Evolutionary conservation across 805 yeast genomes (phyloP).

Genomic region (Metschnikowia sp.): DNA sequence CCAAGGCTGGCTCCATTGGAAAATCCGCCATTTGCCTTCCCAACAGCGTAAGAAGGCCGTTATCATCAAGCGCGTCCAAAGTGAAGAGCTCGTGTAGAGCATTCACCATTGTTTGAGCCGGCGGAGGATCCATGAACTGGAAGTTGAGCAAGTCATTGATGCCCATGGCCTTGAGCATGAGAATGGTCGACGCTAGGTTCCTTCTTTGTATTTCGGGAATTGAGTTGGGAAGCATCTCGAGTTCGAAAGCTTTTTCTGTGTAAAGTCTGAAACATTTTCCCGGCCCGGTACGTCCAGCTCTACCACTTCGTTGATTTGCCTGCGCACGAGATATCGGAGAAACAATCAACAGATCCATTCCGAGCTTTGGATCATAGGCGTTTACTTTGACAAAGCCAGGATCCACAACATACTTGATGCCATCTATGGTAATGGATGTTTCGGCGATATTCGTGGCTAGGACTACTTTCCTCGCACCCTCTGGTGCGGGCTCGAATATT

Average conservation of each 20-base stretch:
- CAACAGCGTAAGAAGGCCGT: constrained; percentile 66
- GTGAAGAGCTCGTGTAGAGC: constrained; percentile 84
- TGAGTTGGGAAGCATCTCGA: constrained; percentile 76
- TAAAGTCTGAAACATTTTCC: constrained; percentile 92
- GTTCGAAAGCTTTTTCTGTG: constrained; percentile 73
- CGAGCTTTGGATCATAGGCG: constrained; percentile 80
- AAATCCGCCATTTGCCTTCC: constrained; percentile 90
- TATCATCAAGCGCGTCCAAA: constrained; percentile 76
- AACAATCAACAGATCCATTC: constrained; percentile 85
- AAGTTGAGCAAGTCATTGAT: constrained; percentile 74
- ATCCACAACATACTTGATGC: constrained; percentile 86
- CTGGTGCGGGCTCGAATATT: constrained; percentile 87
- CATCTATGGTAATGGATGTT: constrained; percentile 94
- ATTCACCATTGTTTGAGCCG: constrained; percentile 63
- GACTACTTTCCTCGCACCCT: constrained; percentile 80
- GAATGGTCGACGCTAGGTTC: constrained; percentile 76
- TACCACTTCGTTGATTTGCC: constrained; percentile 92
- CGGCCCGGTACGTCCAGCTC: constrained; percentile 97
- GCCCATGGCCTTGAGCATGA: constrained; percentile 89
- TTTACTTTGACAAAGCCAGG: constrained; percentile 93
- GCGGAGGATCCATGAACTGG: constrained; percentile 92
- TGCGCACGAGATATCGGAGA: constrained; percentile 92
- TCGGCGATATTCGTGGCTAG: constrained; percentile 97
- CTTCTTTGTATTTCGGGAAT: constrained; percentile 91
- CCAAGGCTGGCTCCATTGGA: constrained; percentile 89